phyloP scores from a whole-genome alignment of 176 grass and related monocot species.

The Poa pratensis region DNA sequence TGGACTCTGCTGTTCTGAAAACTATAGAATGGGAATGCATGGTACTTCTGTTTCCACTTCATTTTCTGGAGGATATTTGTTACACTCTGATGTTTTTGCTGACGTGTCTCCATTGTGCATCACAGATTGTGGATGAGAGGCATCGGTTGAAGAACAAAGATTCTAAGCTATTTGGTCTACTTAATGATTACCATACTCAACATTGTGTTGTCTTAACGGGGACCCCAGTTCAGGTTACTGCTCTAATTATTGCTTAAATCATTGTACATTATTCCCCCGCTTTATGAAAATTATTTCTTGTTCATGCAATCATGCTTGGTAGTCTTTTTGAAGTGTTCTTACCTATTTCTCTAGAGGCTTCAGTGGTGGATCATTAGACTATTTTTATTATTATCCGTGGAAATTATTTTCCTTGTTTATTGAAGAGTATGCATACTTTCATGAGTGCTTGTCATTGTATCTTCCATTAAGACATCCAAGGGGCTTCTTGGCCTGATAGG shows the following conservation, averaged over 20 bases:
- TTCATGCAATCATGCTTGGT: background rate
- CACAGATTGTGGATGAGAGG: constrained; percentile 94
- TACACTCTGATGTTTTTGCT: constrained; percentile 19
- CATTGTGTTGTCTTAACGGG: constrained; percentile 97
- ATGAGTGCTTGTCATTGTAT: constrained; percentile 25
- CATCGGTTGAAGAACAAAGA: constrained; percentile 99
- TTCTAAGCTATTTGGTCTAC: constrained; percentile 92
- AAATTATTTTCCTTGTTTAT: constrained; percentile 22
- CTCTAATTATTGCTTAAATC: constrained; percentile 32
- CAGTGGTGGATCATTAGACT: constrained; percentile 4
- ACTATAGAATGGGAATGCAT: constrained; percentile 97
- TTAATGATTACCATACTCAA: constrained; percentile 91
- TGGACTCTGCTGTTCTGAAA: constrained; percentile 89
- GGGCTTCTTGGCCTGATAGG: constrained; percentile 2
- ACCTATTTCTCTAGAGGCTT: constrained; percentile 10
- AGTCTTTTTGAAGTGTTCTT: constrained; percentile 1
- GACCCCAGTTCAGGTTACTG: constrained; percentile 91
- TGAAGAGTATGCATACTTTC: background rate
- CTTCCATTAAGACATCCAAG: constrained; percentile 27
- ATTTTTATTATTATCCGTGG: background rate
- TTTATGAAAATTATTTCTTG: constrained; percentile 33
- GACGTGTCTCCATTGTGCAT: constrained; percentile 34
- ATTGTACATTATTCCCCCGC: background rate
- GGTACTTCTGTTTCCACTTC: constrained; percentile 57
- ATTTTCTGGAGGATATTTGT: constrained; percentile 29